These are phyloP conservation scores for Gossypium australe DNA, from an alignment of 345 rosid species.

Conservation along the genomic window DNA sequence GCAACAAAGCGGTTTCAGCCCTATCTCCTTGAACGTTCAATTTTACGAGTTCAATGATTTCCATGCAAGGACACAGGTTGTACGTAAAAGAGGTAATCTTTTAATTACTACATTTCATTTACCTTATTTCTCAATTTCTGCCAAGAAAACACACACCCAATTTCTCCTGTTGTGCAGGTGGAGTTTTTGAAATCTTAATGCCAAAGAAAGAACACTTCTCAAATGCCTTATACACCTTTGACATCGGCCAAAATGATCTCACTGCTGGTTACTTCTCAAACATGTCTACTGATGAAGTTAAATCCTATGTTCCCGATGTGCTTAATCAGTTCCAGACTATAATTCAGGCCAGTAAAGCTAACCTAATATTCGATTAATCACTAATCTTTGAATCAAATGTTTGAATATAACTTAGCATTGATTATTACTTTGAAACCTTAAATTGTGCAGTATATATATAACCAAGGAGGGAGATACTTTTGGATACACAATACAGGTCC, in stretches of 20 bases:
- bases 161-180: constrained; percentile 9
- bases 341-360: constrained; percentile 26
- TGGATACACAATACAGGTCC: constrained; percentile 86
- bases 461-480: constrained; percentile 63
- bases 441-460: constrained; percentile 26
- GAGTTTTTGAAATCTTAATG: constrained; percentile 35
- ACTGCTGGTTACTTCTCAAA: constrained; percentile 48
- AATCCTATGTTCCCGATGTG: constrained; percentile 42
- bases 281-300: constrained; percentile 39
- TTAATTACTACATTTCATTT: not conserved
- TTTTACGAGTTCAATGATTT: constrained; percentile 7
- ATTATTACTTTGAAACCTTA: not conserved
- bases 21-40: constrained; percentile 38
- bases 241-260: constrained; percentile 75
- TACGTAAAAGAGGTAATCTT: constrained; percentile 1
- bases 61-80: constrained; percentile 1
- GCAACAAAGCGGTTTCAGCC: constrained; percentile 72
- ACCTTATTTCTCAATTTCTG: not conserved
- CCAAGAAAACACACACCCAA: not conserved
- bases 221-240: constrained; percentile 56
- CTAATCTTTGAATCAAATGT: not conserved
- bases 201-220: constrained; percentile 44
- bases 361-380: not conserved
- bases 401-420: not conserved
- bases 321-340: constrained; percentile 36